A percentile compares a stretch with the other conserved stretches of the same genome.
These are phyloP conservation scores for Pyrrhoderma noxium DNA, from an alignment of 1,284 basidiomycete species.

Conservation along the genomic window DNA sequence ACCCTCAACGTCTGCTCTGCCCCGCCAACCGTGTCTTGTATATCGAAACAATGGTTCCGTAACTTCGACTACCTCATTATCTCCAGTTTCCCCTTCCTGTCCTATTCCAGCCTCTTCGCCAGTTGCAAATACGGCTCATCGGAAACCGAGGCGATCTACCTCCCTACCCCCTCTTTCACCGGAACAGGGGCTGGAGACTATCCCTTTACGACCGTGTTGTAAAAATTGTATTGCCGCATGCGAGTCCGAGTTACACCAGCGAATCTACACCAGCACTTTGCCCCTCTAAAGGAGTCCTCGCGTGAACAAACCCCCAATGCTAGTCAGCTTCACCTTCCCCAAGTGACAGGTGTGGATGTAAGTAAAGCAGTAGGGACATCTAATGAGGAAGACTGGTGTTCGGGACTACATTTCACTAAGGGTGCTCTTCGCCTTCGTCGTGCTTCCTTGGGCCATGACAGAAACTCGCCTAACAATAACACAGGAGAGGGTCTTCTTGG, in stretches of 20 bases:
- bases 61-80: not conserved
- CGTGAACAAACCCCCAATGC: constrained; percentile 2
- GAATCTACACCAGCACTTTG: not conserved
- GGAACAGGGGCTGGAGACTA: constrained; percentile 7
- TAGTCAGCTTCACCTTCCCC: constrained; percentile 1
- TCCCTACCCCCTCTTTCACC: constrained; percentile 6
- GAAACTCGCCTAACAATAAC: not conserved
- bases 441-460: constrained; percentile 7
- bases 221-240: constrained; percentile 9
- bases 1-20: not conserved
- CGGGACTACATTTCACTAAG: constrained; percentile 16
- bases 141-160: not conserved
- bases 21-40: not conserved
- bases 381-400: constrained; percentile 14
- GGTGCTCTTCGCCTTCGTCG: constrained; percentile 14
- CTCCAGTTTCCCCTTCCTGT: not conserved
- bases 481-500: constrained; percentile 4
- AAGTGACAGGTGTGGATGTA: not conserved
- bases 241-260: not conserved
- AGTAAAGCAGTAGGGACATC: not conserved
- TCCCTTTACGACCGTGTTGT: constrained; percentile 16
- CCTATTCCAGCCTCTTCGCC: not conserved
- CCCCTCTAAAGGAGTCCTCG: constrained; percentile 13
- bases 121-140: not conserved
- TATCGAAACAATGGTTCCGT: not conserved